Conservation (phyloP, 495 filamentous ascomycete genomes). For the Penicillium chermesinum region DNA sequence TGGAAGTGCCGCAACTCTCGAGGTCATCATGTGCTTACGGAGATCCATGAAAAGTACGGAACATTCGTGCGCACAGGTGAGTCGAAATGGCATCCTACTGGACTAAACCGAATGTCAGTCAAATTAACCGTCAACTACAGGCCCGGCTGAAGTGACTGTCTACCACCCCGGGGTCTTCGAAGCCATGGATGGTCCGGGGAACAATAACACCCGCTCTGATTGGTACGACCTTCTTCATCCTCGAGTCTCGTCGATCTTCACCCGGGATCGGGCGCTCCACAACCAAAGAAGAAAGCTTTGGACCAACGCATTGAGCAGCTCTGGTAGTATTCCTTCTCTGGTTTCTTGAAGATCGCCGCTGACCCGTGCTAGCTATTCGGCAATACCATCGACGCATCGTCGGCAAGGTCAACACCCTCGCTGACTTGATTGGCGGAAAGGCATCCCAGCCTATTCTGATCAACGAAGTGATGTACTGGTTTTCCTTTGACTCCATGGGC, state of each 20-base stretch:
- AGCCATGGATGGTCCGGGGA: conserved; percentile 26
- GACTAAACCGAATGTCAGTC: not conserved
- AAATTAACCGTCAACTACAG: too few relatives aligned
- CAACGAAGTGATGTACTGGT: conserved; percentile 18
- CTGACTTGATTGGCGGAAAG: not conserved
- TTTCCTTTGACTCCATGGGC: conserved; percentile 21
- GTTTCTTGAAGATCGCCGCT: conserved; percentile 11
- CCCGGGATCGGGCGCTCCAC: conserved; percentile 28
- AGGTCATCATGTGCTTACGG: conserved; percentile 30
- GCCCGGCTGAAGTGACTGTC: conserved; percentile 34
- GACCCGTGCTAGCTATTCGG: conserved; percentile 13
- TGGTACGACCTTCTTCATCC: conserved; percentile 46
- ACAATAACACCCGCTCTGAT: conserved; percentile 29
- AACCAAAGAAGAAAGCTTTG: conserved; percentile 26
- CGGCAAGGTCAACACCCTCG: not conserved
- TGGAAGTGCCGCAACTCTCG: conserved; percentile 23
- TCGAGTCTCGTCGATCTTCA: conserved; percentile 23
- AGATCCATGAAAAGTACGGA: conserved; percentile 29
- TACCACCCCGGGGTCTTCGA: conserved; percentile 25
- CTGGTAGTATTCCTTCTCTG: conserved; percentile 21
- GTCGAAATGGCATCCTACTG: not conserved
- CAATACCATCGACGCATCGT: conserved; percentile 1
- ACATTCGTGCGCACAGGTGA: conserved; percentile 37
- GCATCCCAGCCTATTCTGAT: conserved; percentile 12
- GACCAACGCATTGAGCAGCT: conserved; percentile 23